Base-by-base conservation (phyloP, 1,139 yeast genomes). In the Debaryomyces sp. region DNA sequence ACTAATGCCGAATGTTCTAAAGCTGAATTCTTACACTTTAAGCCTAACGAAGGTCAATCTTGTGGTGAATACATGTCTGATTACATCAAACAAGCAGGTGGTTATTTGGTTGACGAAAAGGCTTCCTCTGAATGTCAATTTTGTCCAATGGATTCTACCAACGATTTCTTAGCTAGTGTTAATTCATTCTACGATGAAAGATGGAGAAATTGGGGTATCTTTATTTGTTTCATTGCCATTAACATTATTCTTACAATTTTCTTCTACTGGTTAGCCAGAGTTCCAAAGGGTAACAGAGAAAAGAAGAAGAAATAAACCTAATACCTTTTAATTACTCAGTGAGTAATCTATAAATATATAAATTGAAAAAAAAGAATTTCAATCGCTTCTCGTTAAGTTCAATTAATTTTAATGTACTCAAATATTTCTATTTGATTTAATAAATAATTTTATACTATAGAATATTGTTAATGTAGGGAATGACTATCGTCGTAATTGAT, bases 231-330 rank as follows among this genome's bases (percentile, higher is more conserved):
- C 62, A 81, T 82, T 54, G 67, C 67, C 34, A 72, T 87, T 64
- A 85, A 88, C 62, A 69, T 81, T 44, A 49, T 64, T 36, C 73
- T 71, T 23, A 79, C 87, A 9, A 61, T 85, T 26, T 64, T 78
- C 61, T 68, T 87, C 48, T 89, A 87, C 70, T 89, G 89, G 85
- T 66, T 86, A 44, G 82, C 83, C n/a, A 82, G 96, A 72, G 96
- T 88, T 50, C 96, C 96, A 53, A 74, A 71, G 56, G 67, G 70
- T 27, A 56, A 53, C 47, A 60, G 68, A 57, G 53, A 56, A 43
- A 63, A 63, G 57, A 62, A 61, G 56, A 48, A 58, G 44, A 12
- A 27, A 15, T n/a, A n/a, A 10, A 15, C 24, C 13, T 4, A 13
- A 9, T 13, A 12, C n/a, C 30, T 17, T 7, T 6, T 13, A 9